Evolutionary conservation across 2,329 filamentous ascomycete species (phyloP), one percentile per base, ranked within the genome.

Genomic region (Alternaria postmessia): DNA sequence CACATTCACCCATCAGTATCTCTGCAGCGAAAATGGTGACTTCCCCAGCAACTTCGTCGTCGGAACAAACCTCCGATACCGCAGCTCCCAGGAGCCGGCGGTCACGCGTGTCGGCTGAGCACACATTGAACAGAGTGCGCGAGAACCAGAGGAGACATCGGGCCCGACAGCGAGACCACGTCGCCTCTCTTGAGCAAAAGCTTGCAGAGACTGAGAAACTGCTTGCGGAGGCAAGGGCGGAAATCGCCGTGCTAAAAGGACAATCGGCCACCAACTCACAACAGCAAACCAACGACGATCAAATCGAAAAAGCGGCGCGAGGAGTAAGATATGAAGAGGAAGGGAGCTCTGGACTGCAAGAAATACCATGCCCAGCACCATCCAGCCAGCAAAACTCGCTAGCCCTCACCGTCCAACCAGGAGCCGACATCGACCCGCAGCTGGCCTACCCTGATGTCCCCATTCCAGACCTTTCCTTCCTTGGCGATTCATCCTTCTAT

Each of bases 101-200:
- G 38, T 32, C 57, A 28, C 57, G 57, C 32, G 75, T 77, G 8
- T 69, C 74, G 24, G 70, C 77, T 44, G 73, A 75, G 47, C 75
- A 80, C 63, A 75, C 78, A 0, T 63, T 80, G 22, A 71, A 69
- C 52, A 78, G 83, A 7, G 79, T 83, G 16, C 81, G 83, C n/a
- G 80, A 85, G 46, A 86, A 85, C 63, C 83, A 85, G 66, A 80
- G 83, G 39, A 79, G 83, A 24, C 83, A 85, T 64, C 81, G 83
- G 5, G 81, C 82, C 8, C 74, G 80, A 30, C 76, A 79, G 42
- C 81, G 79, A 47, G 74, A 77, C 38, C 75, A 78, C 38, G 77
- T 84, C 26, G 67, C 75, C 2, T 73, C 76, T 1, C 70, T 83
- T 1, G 81, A 83, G 64, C 55, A 68, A 18, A 69, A 69, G 60